Base-by-base conservation (phyloP, 73 alveolate genomes). In the Stentor roeselii region DNA sequence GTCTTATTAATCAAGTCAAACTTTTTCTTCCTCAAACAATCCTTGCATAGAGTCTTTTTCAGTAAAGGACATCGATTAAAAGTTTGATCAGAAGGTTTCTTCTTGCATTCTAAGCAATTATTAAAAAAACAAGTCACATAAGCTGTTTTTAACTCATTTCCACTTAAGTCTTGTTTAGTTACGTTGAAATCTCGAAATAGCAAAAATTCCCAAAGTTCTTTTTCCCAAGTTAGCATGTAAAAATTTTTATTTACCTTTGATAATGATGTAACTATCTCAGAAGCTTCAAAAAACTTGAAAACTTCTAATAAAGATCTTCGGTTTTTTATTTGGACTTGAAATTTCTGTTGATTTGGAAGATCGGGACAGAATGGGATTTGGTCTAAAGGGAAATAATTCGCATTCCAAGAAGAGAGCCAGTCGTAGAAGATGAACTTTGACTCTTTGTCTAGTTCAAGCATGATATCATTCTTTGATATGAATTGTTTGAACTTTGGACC, bases 151-250 rank as follows among this genome's bases (percentile, higher is more conserved):
- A 27, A 1, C 42, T 32, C 11, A n/a, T n/a, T n/a, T 50, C 21
- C 67, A 11, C 21, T 21, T 50, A 50, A 11, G 21, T 67, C 41
- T 21, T n/a, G 50, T 1, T 15, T 40, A 67, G 41, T 1, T 1
- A 0, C 42, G 0, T 30, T 0, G 34, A 67, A 67, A 21, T 67
- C 80, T 0, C 37, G 21, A 27, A 30, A 1, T 21, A 1, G 14
- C 1, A 21, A 67, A 34, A n/a, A 67, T 21, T 67, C 27, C 80
- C 80, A 67, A 67, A 67, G 80, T 34, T 67, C 80, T 67, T n/a
- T 27, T 11, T 67, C 80, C 37, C 80, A 67, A 1, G 80, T 67
- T 1, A 34, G 21, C 21, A 27, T 36, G 34, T 67, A 67, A 67
- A 67, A 67, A 15, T 67, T 40, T 32, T 32, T 67, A 2, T 40